phyloP scores from a whole-genome alignment of 805 yeast species.

The Candida sithepensis region DNA sequence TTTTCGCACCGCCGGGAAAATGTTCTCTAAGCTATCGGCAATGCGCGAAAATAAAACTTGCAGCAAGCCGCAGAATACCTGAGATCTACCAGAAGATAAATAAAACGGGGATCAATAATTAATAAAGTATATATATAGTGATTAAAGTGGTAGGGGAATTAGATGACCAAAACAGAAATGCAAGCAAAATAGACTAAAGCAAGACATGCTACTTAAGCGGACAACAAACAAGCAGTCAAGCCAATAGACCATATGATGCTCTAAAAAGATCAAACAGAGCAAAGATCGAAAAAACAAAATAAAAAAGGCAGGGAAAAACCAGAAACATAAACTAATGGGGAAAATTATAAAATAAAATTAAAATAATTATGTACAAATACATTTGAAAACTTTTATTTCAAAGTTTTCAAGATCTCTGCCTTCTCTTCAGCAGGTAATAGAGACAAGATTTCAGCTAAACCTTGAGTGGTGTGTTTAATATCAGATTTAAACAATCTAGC shows the following conservation, averaged over 20 bases:
- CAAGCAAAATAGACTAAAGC: neutral
- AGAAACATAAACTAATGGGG: neutral
- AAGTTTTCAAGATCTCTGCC: constrained; percentile 35
- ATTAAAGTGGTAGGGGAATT: neutral
- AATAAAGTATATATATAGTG: neutral
- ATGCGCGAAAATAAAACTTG: too few relatives aligned
- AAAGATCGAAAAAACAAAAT: neutral
- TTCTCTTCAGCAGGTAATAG: constrained; percentile 53
- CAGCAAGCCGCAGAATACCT: too few relatives aligned
- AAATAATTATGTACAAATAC: neutral
- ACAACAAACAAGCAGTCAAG: neutral
- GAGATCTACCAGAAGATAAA: too few relatives aligned
- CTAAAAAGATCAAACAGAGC: neutral
- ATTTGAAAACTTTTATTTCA: constrained; percentile 19
- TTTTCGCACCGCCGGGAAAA: neutral
- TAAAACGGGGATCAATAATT: too few relatives aligned
- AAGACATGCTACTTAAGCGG: neutral
- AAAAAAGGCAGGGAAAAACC: neutral
- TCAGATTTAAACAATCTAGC: constrained; percentile 56
- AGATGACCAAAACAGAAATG: neutral
- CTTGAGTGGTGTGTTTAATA: constrained; percentile 48
- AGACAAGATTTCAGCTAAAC: constrained; percentile 51
- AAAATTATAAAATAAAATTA: neutral
- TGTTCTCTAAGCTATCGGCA: too few relatives aligned
- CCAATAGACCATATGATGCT: neutral